Evolutionary conservation across 257 asterid species (phyloP).

Genomic region (Solanum paucissectum): DNA sequence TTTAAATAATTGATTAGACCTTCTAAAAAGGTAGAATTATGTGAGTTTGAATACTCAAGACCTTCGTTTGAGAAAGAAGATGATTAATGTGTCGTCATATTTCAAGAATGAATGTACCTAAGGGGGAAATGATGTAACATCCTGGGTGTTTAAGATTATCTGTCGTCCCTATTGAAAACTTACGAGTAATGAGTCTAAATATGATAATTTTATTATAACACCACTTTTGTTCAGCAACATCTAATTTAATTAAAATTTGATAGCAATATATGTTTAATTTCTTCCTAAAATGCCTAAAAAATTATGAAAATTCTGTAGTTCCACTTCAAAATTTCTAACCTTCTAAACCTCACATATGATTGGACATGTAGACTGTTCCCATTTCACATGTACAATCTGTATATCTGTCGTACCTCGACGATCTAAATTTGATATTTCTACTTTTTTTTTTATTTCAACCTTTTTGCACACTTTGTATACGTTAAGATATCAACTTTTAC

Average conservation of each 20-base stretch:
- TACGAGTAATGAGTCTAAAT: neutral
- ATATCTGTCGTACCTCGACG: neutral
- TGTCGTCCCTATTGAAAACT: neutral
- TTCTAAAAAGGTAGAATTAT: neutral
- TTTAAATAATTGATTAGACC: neutral
- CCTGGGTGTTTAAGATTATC: too few relatives aligned
- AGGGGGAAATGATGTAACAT: too few relatives aligned
- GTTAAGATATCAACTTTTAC: neutral
- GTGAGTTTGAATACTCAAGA: too few relatives aligned
- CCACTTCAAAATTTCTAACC: neutral
- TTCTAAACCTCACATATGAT: neutral
- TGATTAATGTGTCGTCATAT: too few relatives aligned
- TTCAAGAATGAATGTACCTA: neutral
- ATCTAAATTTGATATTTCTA: neutral
- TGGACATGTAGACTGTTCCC: neutral
- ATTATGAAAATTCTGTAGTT: too few relatives aligned
- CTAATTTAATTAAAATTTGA: too few relatives aligned
- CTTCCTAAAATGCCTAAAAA: neutral
- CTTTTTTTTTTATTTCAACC: too few relatives aligned
- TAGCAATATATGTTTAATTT: too few relatives aligned
- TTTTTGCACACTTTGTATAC: neutral
- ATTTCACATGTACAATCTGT: too few relatives aligned
- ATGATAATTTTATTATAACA: too few relatives aligned
- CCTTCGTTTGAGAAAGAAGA: too few relatives aligned
- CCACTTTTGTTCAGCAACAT: too few relatives aligned